Base-by-base conservation (phyloP, 441 rosid species). In the Pelargonium australe region DNA sequence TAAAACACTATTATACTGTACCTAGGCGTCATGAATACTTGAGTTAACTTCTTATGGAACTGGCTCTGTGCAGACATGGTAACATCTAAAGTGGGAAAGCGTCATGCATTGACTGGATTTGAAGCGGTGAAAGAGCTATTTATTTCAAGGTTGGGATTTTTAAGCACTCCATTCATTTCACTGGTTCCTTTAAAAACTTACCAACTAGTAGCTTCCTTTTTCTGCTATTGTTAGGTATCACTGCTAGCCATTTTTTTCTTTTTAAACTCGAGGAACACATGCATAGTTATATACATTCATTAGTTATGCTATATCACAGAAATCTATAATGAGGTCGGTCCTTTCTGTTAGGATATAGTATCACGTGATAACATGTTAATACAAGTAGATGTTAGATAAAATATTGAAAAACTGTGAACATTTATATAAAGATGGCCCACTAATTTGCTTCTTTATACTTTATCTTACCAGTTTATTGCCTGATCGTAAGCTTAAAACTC, bases 401-500 rank as follows among this genome's bases (percentile, higher is more conserved):
- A 40, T 7, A 6, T 37, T 37, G 41, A 37, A 37, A 37, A 37
- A 40, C 8, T 40, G 43, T 40, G 43, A 40, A 6, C 43, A 40
- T 40, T 6, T 40, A 40, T 40, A 3, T 40, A 40, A 40, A 40
- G 43, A 6, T 40, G 43, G 1, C 8, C 43, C 43, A 17, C 61
- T 65, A 61, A 68, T 68, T 45, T 34, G 63, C 43, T 19, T 25
- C 57, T 51, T 63, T 53, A 23, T 57, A 47, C 12, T 65, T 55
- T 40, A 43, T 23, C 43, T 75, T 67, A 61, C 70, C 81, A 90
- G 96, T 81, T 80, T 89, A 68, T 81, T 95, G 75, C 98, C 98
- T 77, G 99, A 92, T 81, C 87, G 85, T 8, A 95, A 95, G 89
- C 82, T 95, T 78, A 95, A 89, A 86, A 85, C 90, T 64, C 91